These are phyloP conservation scores for Neopestalotiopsis rosae DNA, from an alignment of 2,329 filamentous ascomycete genomes.

Conservation along the genomic window DNA sequence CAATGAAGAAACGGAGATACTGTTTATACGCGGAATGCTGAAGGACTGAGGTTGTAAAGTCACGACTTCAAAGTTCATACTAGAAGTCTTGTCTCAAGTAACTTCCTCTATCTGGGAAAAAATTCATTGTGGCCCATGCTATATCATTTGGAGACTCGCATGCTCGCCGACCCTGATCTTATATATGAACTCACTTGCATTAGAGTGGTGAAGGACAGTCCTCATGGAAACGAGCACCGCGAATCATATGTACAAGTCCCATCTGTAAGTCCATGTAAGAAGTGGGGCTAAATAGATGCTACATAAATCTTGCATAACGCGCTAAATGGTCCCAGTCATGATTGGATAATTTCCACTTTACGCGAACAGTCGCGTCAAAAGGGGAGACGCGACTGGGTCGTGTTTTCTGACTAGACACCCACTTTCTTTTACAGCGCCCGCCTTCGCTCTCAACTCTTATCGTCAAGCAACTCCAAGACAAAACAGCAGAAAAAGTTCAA, in stretches of 20 bases:
- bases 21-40: too few species aligned
- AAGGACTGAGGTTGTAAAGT: too few species aligned
- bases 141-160: too few species aligned
- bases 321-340: not conserved
- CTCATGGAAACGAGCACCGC: not conserved
- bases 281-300: not conserved
- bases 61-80: too few species aligned
- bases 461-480: not conserved
- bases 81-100: too few species aligned
- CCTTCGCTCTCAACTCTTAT: slow-evolving; percentile 4
- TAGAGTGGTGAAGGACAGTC: too few species aligned
- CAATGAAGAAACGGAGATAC: too few species aligned
- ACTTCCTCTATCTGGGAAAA: too few species aligned
- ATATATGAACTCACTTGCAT: too few species aligned
- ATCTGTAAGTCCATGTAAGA: not conserved
- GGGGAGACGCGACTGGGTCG: slow-evolving; percentile 30
- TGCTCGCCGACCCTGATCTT: too few species aligned
- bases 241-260: not conserved
- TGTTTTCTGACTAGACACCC: slow-evolving; percentile 23
- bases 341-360: slow-evolving; percentile 37
- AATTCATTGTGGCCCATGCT: too few species aligned
- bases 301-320: slow-evolving; percentile 1
- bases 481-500: not conserved
- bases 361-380: slow-evolving; percentile 34
- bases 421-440: slow-evolving; percentile 12